These are phyloP conservation scores for Magnolia kwangsiensis DNA, from an alignment of 164 flowering plant genomes.

Conservation along the genomic window DNA sequence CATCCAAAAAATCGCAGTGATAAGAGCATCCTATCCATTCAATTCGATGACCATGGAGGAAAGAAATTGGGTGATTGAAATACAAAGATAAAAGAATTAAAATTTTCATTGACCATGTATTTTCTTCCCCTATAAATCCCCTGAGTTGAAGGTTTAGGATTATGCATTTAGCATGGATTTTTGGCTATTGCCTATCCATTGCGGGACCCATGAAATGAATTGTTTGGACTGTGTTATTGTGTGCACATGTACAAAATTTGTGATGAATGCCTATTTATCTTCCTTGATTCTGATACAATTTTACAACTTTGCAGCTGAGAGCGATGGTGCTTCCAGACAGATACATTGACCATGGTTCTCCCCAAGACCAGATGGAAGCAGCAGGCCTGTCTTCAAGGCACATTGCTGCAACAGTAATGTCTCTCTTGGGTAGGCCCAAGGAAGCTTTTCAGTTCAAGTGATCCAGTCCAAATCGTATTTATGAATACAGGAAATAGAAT, in stretches of 20 bases:
- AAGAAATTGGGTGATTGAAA: neutral
- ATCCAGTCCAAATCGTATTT: slow-evolving; percentile 1
- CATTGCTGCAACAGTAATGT: slow-evolving; percentile 66
- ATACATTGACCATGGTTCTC: slow-evolving; percentile 92
- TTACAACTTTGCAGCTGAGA: slow-evolving; percentile 23
- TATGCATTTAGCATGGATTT: neutral
- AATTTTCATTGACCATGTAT: neutral
- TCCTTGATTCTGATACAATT: slow-evolving; percentile 7
- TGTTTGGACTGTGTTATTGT: neutral
- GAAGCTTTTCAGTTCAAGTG: slow-evolving; percentile 53
- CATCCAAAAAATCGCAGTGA: neutral
- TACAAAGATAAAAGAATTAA: neutral
- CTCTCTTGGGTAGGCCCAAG: slow-evolving; percentile 67
- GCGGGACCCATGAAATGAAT: neutral
- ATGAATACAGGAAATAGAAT: neutral
- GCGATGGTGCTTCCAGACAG: slow-evolving; percentile 49
- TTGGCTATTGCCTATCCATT: neutral
- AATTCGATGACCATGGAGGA: neutral
- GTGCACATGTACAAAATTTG: neutral
- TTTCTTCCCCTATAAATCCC: neutral
- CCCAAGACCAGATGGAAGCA: slow-evolving; percentile 69
- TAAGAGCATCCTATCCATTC: neutral
- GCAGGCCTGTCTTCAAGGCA: slow-evolving; percentile 81
- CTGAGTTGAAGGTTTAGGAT: neutral
- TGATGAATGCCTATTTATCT: neutral